Percentiles rank a stretch among this genome's conserved stretches.
These are phyloP conservation scores for Penicillium macrosclerotiorum DNA, from an alignment of 495 filamentous ascomycete species.

Conservation along the genomic window DNA sequence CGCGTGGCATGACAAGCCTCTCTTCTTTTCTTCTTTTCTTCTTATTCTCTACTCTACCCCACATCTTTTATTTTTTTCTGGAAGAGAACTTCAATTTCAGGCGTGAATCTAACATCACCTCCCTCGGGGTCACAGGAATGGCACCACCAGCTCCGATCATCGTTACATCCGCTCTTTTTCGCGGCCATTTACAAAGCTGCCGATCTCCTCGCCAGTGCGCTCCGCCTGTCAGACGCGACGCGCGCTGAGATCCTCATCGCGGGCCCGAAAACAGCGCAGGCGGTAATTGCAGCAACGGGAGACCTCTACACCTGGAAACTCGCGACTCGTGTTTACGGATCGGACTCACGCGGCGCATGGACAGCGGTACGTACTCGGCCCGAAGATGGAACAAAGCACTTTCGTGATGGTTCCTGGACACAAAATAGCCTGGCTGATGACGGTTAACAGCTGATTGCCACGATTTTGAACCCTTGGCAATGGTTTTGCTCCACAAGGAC, in stretches of 20 bases:
- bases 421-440: too few relatives aligned
- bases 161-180: slow-evolving; percentile 86
- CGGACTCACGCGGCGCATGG: slow-evolving; percentile 59
- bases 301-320: slow-evolving; percentile 92
- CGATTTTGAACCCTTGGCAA: slow-evolving; percentile 86
- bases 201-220: slow-evolving; percentile 48
- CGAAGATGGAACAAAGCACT: too few relatives aligned
- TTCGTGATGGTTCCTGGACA: too few relatives aligned
- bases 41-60: too few relatives aligned
- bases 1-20: too few relatives aligned
- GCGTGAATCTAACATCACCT: too few relatives aligned
- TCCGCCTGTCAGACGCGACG: slow-evolving; percentile 46
- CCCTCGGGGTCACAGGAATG: too few relatives aligned
- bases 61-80: too few relatives aligned
- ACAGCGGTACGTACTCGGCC: slow-evolving; percentile 62
- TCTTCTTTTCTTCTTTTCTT: too few relatives aligned
- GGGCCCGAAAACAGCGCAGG: slow-evolving; percentile 74
- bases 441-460: slow-evolving; percentile 54
- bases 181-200: slow-evolving; percentile 69
- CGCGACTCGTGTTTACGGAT: slow-evolving; percentile 69
- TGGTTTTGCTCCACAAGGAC: slow-evolving; percentile 94
- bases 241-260: slow-evolving; percentile 64
- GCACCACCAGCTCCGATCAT: slow-evolving; percentile 84
- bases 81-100: too few relatives aligned
- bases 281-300: slow-evolving; percentile 68